phyloP scores from a whole-genome alignment of 495 filamentous ascomycete species.

The Penicillium taxi region DNA sequence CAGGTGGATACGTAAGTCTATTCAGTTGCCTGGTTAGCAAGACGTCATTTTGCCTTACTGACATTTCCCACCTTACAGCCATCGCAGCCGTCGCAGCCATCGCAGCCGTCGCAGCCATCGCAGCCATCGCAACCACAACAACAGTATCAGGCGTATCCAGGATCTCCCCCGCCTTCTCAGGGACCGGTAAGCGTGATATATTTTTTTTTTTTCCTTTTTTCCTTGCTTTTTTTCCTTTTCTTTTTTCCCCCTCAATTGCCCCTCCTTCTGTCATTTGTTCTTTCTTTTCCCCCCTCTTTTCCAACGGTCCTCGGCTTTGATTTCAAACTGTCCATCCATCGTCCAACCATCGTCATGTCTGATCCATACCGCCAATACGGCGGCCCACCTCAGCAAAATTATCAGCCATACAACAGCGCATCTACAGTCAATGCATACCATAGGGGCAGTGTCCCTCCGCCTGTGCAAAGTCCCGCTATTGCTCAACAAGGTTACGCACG shows the following conservation, averaged over 20 bases:
- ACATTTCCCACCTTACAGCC: too few relatives aligned
- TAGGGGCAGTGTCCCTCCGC: slow-evolving; percentile 21
- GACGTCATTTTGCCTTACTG: slow-evolving; percentile 25
- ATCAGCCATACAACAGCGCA: slow-evolving; percentile 30
- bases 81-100: slow-evolving; percentile 10
- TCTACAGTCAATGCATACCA: slow-evolving; percentile 28
- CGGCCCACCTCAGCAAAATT: slow-evolving; percentile 31
- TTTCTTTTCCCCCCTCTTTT: too few relatives aligned
- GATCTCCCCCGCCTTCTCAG: slow-evolving; percentile 26
- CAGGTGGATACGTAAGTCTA: slow-evolving; percentile 35
- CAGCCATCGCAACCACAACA: slow-evolving; percentile 11
- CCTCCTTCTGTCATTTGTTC: slow-evolving; percentile 7
- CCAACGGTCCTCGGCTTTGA: too few relatives aligned
- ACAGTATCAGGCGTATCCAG: slow-evolving; percentile 40
- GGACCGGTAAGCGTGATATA: slow-evolving; percentile 42
- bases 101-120: slow-evolving; percentile 19
- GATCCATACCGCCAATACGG: slow-evolving; percentile 33
- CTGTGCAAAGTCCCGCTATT: slow-evolving; percentile 22
- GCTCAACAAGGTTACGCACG: slow-evolving; percentile 27
- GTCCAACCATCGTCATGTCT: slow-evolving; percentile 27
- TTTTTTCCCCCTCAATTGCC: slow-evolving; percentile 3
- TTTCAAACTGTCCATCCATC: too few relatives aligned
- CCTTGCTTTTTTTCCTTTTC: slow-evolving; percentile 4
- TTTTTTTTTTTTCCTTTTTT: slow-evolving; percentile 2
- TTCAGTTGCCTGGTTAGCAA: slow-evolving; percentile 10